Conservation (phyloP, 2,329 filamentous ascomycete genomes). For the Sclerotinia spermophila region DNA sequence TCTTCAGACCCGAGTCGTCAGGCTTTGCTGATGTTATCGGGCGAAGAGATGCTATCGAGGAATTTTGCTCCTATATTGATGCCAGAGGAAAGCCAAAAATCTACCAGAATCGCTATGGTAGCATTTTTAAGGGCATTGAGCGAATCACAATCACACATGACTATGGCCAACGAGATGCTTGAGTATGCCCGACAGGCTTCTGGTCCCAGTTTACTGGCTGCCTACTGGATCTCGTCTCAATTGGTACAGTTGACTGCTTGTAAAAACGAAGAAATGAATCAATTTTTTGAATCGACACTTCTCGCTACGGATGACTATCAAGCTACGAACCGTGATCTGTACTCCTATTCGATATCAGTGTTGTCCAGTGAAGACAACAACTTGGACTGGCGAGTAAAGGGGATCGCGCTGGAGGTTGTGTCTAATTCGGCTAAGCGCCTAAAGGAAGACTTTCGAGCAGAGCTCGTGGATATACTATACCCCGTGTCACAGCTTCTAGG, state of each 20-base stretch:
- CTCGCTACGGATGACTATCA: slow-evolving; percentile 42
- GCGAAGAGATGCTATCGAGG: slow-evolving; percentile 23
- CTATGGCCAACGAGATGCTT: slow-evolving; percentile 62
- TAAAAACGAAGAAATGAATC: slow-evolving; percentile 54
- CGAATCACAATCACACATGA: slow-evolving; percentile 55
- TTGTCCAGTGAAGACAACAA: slow-evolving; percentile 50
- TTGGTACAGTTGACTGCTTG: slow-evolving; percentile 58
- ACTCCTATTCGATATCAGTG: slow-evolving; percentile 58
- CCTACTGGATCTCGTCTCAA: slow-evolving; percentile 77
- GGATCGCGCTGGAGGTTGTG: slow-evolving; percentile 76
- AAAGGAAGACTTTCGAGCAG: slow-evolving; percentile 67
- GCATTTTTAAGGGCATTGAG: slow-evolving; percentile 56
- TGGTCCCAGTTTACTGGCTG: slow-evolving; percentile 59
- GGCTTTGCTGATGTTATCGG: slow-evolving; percentile 31
- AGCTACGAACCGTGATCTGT: slow-evolving; percentile 56
- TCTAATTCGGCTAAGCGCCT: slow-evolving; percentile 70
- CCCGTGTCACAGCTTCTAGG: slow-evolving; percentile 87
- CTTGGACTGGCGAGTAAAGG: slow-evolving; percentile 68
- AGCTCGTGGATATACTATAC: slow-evolving; percentile 88
- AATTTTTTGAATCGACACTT: slow-evolving; percentile 59
- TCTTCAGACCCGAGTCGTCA: slow-evolving; percentile 34
- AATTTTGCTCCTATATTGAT: slow-evolving; percentile 61
- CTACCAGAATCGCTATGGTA: slow-evolving; percentile 54
- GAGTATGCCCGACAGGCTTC: slow-evolving; percentile 56
- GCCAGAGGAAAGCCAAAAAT: slow-evolving; percentile 61